These are phyloP conservation scores for Camellia granthamiana DNA, from an alignment of 148 eudicot genomes.

Conservation along the genomic window DNA sequence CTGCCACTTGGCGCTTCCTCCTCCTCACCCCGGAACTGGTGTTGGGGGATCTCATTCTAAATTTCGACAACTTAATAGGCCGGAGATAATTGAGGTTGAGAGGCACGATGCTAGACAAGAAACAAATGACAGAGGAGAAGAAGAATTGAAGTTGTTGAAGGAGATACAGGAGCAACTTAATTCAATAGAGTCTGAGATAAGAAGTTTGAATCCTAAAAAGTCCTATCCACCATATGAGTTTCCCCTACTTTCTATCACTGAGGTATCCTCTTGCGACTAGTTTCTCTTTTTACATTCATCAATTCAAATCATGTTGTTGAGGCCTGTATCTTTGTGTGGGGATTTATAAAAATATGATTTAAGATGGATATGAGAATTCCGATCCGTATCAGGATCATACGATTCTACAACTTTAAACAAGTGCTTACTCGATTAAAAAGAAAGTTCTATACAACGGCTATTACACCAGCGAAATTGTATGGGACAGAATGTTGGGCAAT, in stretches of 20 bases:
- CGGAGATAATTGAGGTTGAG: constrained; percentile 61
- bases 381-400: too few relatives aligned
- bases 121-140: constrained; percentile 30
- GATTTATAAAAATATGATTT: too few relatives aligned
- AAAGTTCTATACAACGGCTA: too few relatives aligned
- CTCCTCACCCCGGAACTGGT: constrained; percentile 31
- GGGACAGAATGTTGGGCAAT: too few relatives aligned
- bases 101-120: constrained; percentile 30
- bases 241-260: constrained; percentile 41
- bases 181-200: constrained; percentile 57
- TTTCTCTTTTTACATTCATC: constrained; percentile 5
- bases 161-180: constrained; percentile 64
- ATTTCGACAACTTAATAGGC: constrained; percentile 39
- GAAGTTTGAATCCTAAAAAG: constrained; percentile 37
- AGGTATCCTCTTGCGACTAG: constrained; percentile 41
- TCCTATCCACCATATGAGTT: constrained; percentile 28
- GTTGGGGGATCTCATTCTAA: constrained; percentile 34
- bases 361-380: too few relatives aligned
- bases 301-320: not conserved
- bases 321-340: not conserved
- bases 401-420: too few relatives aligned
- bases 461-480: too few relatives aligned
- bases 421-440: too few relatives aligned
- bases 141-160: constrained; percentile 51
- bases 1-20: constrained; percentile 29